These are phyloP conservation scores for Neofusicoccum cordaticola DNA, from an alignment of 2,329 filamentous ascomycete genomes.

Conservation along the genomic window DNA sequence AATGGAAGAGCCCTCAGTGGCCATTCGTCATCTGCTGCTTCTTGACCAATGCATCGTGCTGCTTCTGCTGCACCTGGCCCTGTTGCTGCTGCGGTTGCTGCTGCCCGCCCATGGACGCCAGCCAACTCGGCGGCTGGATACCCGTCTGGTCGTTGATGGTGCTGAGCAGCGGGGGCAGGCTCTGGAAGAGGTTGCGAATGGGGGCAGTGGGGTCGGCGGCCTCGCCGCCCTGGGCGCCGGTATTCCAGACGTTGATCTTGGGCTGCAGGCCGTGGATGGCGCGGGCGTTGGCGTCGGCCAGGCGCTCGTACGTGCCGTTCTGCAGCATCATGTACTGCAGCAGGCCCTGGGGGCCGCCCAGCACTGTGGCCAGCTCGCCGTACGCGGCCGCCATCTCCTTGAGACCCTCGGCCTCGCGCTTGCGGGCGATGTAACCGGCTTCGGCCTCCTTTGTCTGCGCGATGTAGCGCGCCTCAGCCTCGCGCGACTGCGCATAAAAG, in stretches of 20 bases:
- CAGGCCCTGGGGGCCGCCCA: conserved; percentile 75
- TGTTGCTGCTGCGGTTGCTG: background rate
- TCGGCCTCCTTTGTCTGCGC: conserved; percentile 56
- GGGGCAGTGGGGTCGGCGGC: conserved; percentile 58
- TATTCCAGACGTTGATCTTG: conserved; percentile 91
- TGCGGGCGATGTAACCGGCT: conserved; percentile 57
- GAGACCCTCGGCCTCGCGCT: conserved; percentile 75
- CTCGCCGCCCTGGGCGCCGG: conserved; percentile 52
- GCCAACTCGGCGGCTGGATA: conserved; percentile 74
- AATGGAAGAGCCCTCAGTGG: background rate
- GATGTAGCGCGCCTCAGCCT: conserved; percentile 60
- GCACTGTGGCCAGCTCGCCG: conserved; percentile 64
- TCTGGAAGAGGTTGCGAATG: conserved; percentile 81
- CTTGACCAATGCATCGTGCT: background rate
- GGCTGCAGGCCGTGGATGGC: conserved; percentile 76
- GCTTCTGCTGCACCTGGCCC: background rate
- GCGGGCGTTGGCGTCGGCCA: conserved; percentile 73
- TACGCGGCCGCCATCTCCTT: conserved; percentile 79
- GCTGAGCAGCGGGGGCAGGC: conserved; percentile 74
- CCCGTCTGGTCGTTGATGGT: conserved; percentile 90
- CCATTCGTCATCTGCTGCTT: conserved; percentile 1
- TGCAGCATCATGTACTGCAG: conserved; percentile 87
- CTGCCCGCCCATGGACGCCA: conserved; percentile 52
- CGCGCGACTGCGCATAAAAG: conserved; percentile 50
- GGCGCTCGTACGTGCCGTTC: conserved; percentile 71